phyloP scores from a whole-genome alignment of 2,329 filamentous ascomycete genomes.

The Paracoccidioides lutzii region DNA sequence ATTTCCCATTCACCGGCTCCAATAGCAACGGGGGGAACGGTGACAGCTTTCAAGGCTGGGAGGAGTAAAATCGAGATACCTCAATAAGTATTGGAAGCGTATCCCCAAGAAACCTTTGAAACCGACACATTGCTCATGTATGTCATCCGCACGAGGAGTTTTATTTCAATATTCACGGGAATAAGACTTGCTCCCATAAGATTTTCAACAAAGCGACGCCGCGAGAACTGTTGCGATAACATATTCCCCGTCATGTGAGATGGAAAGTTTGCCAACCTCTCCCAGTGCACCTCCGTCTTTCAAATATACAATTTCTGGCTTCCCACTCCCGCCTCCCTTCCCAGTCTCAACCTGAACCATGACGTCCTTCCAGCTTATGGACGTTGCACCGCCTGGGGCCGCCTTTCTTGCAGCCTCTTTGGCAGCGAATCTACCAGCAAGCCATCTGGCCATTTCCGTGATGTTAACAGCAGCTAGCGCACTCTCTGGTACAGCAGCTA shows the following conservation, averaged over 20 bases:
- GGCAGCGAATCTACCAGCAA: constrained; percentile 50
- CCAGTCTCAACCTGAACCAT: constrained; percentile 24
- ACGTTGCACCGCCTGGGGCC: constrained; percentile 39
- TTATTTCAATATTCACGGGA: background rate
- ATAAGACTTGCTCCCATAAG: background rate
- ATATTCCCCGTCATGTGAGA: constrained; percentile 79
- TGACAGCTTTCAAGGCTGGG: no score
- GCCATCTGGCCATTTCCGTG: constrained; percentile 29
- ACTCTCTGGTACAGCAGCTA: background rate
- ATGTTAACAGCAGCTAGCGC: constrained; percentile 4
- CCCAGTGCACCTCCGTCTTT: constrained; percentile 19
- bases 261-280: constrained; percentile 59
- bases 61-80: no score
- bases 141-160: no score
- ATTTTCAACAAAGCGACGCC: background rate
- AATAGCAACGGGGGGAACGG: no score
- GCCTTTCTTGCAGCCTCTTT: constrained; percentile 64
- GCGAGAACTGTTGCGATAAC: constrained; percentile 37
- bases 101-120: no score
- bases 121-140: no score
- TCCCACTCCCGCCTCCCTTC: constrained; percentile 13
- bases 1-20: no score
- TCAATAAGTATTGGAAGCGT: no score
- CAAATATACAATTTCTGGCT: constrained; percentile 29
- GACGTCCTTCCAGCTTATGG: constrained; percentile 51